These are phyloP conservation scores for Tylopilus felleus DNA, from an alignment of 768 basidiomycete genomes.

Conservation along the genomic window DNA sequence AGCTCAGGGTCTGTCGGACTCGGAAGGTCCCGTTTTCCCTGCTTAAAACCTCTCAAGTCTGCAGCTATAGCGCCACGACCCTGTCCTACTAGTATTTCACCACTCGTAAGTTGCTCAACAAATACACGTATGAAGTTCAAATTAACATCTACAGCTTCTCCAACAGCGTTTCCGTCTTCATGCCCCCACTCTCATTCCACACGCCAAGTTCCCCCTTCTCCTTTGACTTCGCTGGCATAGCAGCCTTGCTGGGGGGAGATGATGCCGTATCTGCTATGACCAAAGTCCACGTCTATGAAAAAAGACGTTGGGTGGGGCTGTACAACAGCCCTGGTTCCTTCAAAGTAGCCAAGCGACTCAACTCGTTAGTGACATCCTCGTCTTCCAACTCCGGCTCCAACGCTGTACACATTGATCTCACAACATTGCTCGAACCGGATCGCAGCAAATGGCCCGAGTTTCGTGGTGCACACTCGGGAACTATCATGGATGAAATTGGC, in stretches of 20 bases:
- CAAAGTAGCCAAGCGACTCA: slow-evolving; percentile 22
- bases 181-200: neutral
- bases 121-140: too few relatives aligned
- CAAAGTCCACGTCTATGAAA: slow-evolving; percentile 26
- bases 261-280: slow-evolving; percentile 31
- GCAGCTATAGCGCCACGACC: too few relatives aligned
- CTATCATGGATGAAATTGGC: slow-evolving; percentile 41
- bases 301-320: slow-evolving; percentile 31
- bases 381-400: neutral
- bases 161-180: neutral
- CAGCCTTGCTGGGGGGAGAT: slow-evolving; percentile 30
- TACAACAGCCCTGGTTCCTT: slow-evolving; percentile 35
- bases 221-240: slow-evolving; percentile 23
- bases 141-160: too few relatives aligned
- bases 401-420: slow-evolving; percentile 15
- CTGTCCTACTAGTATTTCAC: too few relatives aligned
- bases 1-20: too few relatives aligned
- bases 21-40: too few relatives aligned
- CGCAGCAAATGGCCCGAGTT: slow-evolving; percentile 52
- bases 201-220: slow-evolving; percentile 4
- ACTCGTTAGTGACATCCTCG: slow-evolving; percentile 12
- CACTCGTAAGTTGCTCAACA: too few relatives aligned
- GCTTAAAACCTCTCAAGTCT: too few relatives aligned
- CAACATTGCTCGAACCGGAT: slow-evolving; percentile 14
- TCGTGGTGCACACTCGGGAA: slow-evolving; percentile 67